Conservation (phyloP, 2,329 filamentous ascomycete species). For the Arthrobotrys entomopaga region DNA sequence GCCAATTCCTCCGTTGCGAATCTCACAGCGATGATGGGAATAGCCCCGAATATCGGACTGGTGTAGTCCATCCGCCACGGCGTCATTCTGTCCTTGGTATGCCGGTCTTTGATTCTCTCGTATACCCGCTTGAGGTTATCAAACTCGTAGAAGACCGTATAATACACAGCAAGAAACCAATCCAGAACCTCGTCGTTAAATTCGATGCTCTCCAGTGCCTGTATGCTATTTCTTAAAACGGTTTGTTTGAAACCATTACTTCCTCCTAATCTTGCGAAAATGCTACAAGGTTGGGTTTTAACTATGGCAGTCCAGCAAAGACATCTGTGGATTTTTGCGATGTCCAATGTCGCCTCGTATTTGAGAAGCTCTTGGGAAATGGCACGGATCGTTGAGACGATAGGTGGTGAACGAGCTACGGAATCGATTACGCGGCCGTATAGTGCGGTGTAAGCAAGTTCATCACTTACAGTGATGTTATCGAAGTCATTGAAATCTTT, state of each 20-base stretch:
- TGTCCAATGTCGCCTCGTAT: constrained; percentile 12
- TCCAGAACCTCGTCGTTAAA: constrained; percentile 3
- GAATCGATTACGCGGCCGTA: constrained; percentile 26
- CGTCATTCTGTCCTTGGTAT: neutral
- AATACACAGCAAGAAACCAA: constrained; percentile 26
- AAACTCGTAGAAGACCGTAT: constrained; percentile 13
- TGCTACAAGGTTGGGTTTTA: neutral
- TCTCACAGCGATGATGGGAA: constrained; percentile 14
- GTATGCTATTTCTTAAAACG: neutral
- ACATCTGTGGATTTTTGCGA: constrained; percentile 5
- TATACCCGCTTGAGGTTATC: constrained; percentile 14
- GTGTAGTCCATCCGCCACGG: neutral
- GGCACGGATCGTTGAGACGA: constrained; percentile 25
- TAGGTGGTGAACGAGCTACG: constrained; percentile 16
- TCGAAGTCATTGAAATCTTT: constrained; percentile 13
- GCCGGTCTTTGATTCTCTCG: neutral
- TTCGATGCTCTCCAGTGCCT: neutral
- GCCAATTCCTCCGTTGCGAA: constrained; percentile 17
- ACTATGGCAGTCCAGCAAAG: constrained; percentile 24
- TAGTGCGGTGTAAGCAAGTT: constrained; percentile 34
- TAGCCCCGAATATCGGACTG: constrained; percentile 18
- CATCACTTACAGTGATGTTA: neutral
- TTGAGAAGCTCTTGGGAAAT: constrained; percentile 9
- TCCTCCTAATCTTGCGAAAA: too few relatives aligned
- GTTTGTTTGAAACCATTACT: too few relatives aligned